Evolutionary conservation across 345 rosid genomes (phyloP), one percentile per base, ranked within the genome.

Genomic region (Salix exigua): DNA sequence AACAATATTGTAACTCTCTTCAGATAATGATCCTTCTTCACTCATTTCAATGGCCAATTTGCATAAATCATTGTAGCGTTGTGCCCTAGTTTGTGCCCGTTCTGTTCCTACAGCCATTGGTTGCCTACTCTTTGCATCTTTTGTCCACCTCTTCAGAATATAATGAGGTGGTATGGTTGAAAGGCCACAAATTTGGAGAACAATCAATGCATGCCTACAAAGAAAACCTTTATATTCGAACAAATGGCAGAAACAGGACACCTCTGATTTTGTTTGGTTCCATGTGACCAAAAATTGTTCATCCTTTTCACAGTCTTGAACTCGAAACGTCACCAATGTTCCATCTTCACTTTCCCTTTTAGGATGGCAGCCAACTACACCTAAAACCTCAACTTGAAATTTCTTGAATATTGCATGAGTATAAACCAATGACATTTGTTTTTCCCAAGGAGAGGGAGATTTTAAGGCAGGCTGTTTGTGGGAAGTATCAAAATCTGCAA

Each of bases 1-100:
- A 71, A 82, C 88, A 73, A 88, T 83, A 73, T 70, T 76, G 51
- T 84, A 81, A 61, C 77, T 73, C 70, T 80, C 83, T 58, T 84
- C 84, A 62, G 87, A 82, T 68, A 83, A 67, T 17, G 89, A 86
- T 40, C 89, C 91, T 76, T 86, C 87, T 76, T 86, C 89, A 48
- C 88, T 84, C 85, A 88, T 81, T 70, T 84, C 83, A 72, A 88
- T 79, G 44, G 91, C 89, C 42, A 64, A 73, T 76, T 75, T 79
- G 72, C 91, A 88, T 30, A 88, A 71, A 30, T 83, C 84, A 81
- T 86, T 88, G 79, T 88, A 88, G 19, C 86, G 85, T 18, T 80
- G 87, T 68, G 82, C 88, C 83, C 91, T 83, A 25, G 83, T 77
- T 28, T 69, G 70, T 44, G 5, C 23, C 23, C 16, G 44, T 60